Percentiles rank a stretch among this genome's conserved stretches.
Conservation (phyloP, 441 rosid species). For the Sinapis alba region DNA sequence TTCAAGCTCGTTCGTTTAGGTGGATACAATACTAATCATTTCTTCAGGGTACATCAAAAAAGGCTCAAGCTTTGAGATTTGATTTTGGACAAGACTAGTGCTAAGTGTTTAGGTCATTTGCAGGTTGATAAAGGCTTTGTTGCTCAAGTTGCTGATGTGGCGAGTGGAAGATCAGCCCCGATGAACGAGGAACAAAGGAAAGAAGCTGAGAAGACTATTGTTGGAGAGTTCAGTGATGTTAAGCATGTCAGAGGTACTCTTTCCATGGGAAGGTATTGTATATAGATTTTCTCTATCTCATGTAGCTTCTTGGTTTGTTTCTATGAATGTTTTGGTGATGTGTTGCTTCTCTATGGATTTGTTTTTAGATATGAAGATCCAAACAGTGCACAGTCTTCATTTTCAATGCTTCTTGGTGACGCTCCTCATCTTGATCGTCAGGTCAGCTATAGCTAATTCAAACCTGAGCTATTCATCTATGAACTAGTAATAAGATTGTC, state of each 20-base stretch:
- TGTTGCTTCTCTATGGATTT: constrained; percentile 1
- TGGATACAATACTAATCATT: constrained; percentile 83
- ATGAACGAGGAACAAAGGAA: constrained; percentile 81
- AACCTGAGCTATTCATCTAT: constrained; percentile 7
- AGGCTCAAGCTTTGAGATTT: constrained; percentile 19
- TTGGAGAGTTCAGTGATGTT: constrained; percentile 87
- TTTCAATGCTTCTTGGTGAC: constrained; percentile 89
- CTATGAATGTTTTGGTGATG: constrained; percentile 8
- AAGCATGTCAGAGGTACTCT: constrained; percentile 94
- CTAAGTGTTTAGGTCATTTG: neutral
- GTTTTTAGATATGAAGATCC: constrained; percentile 73
- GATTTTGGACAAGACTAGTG: neutral
- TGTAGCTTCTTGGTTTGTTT: neutral
- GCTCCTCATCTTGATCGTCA: constrained; percentile 92
- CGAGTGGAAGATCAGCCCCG: constrained; percentile 69
- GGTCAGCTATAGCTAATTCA: constrained; percentile 45
- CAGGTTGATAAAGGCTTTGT: constrained; percentile 95
- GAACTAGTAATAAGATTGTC: constrained; percentile 15
- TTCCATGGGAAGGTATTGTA: constrained; percentile 86
- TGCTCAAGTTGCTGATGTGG: constrained; percentile 96
- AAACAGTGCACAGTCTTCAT: constrained; percentile 84
- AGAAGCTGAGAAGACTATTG: constrained; percentile 69
- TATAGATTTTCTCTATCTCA: neutral
- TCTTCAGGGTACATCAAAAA: constrained; percentile 69
- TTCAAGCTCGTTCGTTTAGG: constrained; percentile 94